phyloP scores from a whole-genome alignment of 2,329 filamentous ascomycete species.

The Nemania diffusa region DNA sequence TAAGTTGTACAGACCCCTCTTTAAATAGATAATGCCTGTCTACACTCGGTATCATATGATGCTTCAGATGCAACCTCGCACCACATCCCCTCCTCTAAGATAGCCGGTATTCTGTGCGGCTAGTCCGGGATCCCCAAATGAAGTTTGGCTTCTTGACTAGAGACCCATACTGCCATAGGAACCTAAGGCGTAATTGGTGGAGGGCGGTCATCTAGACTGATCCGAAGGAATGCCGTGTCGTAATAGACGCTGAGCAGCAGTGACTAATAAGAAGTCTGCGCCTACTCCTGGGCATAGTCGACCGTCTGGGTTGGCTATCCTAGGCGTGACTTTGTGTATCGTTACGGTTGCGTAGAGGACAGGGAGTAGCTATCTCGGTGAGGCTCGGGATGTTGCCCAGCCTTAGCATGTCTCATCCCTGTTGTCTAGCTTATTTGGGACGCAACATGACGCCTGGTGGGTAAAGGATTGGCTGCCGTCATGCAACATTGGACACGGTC shows the following conservation, averaged over 20 bases:
- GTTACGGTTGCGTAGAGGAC: slow-evolving; percentile 21
- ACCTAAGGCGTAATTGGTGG: slow-evolving; percentile 12
- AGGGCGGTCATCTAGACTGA: neutral
- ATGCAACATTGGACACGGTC: slow-evolving; percentile 18
- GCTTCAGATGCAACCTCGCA: slow-evolving; percentile 41
- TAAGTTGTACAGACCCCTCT: slow-evolving; percentile 35
- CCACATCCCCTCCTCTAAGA: slow-evolving; percentile 31
- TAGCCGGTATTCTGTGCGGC: slow-evolving; percentile 26
- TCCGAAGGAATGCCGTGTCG: neutral
- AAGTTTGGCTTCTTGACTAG: neutral
- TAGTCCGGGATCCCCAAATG: slow-evolving; percentile 29
- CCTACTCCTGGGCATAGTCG: neutral
- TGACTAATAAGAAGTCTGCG: neutral
- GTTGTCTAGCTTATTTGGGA: slow-evolving; percentile 11
- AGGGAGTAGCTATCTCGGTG: slow-evolving; percentile 38
- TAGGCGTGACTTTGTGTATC: neutral
- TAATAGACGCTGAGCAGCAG: neutral
- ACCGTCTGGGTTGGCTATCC: neutral
- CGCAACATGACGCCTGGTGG: slow-evolving; percentile 10
- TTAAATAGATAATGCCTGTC: slow-evolving; percentile 39
- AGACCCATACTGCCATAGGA: neutral
- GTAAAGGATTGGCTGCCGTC: slow-evolving; percentile 36
- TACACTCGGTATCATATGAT: slow-evolving; percentile 44
- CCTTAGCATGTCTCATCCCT: slow-evolving; percentile 39
- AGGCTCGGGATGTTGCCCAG: slow-evolving; percentile 46